Percentiles rank a stretch among this genome's conserved stretches.
phyloP scores from a whole-genome alignment of 257 asterid genomes.

The Solanum acaule region DNA sequence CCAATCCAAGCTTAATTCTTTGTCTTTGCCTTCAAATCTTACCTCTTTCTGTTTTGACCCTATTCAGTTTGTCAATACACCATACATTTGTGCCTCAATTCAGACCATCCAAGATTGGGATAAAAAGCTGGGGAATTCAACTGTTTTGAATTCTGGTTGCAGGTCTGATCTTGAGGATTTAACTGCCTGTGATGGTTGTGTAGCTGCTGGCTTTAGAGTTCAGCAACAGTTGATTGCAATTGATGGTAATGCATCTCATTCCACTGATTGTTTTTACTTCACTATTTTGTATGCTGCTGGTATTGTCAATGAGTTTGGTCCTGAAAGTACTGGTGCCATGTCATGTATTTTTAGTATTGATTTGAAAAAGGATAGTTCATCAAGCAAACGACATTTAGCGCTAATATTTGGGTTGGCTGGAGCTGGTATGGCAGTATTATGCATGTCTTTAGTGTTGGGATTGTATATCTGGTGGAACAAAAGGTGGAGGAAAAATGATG shows the following conservation, averaged over 20 bases:
- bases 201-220: conserved; percentile 58
- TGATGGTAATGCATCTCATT: conserved; percentile 73
- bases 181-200: conserved; percentile 64
- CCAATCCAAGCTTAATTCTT: conserved; percentile 44
- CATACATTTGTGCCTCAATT: conserved; percentile 55
- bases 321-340: conserved; percentile 49
- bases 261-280: conserved; percentile 61
- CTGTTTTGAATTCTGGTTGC: conserved; percentile 54
- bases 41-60: conserved; percentile 64
- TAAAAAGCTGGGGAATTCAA: conserved; percentile 37
- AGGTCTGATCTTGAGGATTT: conserved; percentile 48
- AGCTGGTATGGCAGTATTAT: conserved; percentile 37
- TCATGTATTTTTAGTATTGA: conserved; percentile 62
- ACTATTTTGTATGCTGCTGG: conserved; percentile 83
- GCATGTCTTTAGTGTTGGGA: conserved; percentile 34
- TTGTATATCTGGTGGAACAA: conserved; percentile 54
- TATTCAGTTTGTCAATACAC: conserved; percentile 40
- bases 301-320: conserved; percentile 58
- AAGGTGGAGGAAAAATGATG: conserved; percentile 22
- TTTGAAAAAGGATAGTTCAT: conserved; percentile 10
- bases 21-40: conserved; percentile 39
- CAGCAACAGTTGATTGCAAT: conserved; percentile 39
- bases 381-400: conserved; percentile 15
- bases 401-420: conserved; percentile 51
- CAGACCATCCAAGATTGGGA: conserved; percentile 60